A percentile compares a stretch with the other conserved stretches of the same genome.
phyloP scores from a whole-genome alignment of 208 protist genomes.

The Leishmania mexicana region DNA sequence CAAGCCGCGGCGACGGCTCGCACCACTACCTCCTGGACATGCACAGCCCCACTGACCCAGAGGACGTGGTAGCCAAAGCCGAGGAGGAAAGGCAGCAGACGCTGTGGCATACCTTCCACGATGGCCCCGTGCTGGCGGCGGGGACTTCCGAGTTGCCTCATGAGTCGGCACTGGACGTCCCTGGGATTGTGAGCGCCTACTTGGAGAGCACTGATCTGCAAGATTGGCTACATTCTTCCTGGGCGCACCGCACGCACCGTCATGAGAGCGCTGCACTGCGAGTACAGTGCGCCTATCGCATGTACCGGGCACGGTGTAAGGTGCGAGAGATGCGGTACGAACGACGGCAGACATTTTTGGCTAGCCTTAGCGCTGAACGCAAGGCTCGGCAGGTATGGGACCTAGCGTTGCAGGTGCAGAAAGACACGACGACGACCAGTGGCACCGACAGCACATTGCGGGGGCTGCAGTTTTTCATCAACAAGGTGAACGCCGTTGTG shows the following conservation, averaged over 20 bases:
- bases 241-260: slow-evolving; percentile 71
- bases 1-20: not conserved
- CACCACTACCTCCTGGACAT: not conserved
- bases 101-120: slow-evolving; percentile 41
- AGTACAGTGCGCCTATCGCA: slow-evolving; percentile 82
- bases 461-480: slow-evolving; percentile 56
- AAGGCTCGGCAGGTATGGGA: slow-evolving; percentile 47
- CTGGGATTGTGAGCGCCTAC: slow-evolving; percentile 52
- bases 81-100: slow-evolving; percentile 30
- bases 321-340: slow-evolving; percentile 44
- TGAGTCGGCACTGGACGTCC: not conserved
- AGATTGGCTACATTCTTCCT: slow-evolving; percentile 65
- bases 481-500: slow-evolving; percentile 61
- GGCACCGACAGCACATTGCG: slow-evolving; percentile 25
- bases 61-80: not conserved
- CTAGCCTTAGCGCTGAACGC: slow-evolving; percentile 47
- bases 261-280: slow-evolving; percentile 84
- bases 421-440: slow-evolving; percentile 12
- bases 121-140: not conserved
- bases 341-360: slow-evolving; percentile 41
- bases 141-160: not conserved
- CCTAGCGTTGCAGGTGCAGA: slow-evolving; percentile 45
- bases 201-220: slow-evolving; percentile 43
- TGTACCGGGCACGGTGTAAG: slow-evolving; percentile 45
- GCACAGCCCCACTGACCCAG: not conserved